Conservation (phyloP, 495 filamentous ascomycete species). For the Chlorociboria aeruginascens region DNA sequence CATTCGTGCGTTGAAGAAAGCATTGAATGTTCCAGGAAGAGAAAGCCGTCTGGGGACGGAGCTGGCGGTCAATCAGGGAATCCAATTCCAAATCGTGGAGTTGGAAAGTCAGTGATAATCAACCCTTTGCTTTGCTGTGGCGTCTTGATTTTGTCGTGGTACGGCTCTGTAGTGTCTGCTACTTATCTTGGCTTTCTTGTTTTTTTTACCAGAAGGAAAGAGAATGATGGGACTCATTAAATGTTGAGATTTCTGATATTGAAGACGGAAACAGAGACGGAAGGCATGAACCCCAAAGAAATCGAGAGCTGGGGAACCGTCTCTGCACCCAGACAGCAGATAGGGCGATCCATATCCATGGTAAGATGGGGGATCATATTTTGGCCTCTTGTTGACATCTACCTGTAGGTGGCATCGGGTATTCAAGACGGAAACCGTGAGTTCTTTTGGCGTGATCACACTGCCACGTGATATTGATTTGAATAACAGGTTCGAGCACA, state of each 20-base stretch:
- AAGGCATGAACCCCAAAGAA: conserved; percentile 33
- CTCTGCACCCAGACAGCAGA: conserved; percentile 47
- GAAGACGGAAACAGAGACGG: conserved; percentile 47
- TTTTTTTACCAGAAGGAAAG: no score
- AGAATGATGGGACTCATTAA: conserved; percentile 13
- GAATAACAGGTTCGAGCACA: conserved; percentile 30
- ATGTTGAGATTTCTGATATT: conserved; percentile 49
- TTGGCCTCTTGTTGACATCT: not conserved
- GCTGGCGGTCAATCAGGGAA: conserved; percentile 44
- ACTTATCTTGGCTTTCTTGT: no score
- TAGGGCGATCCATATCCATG: conserved; percentile 38
- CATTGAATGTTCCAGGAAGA: conserved; percentile 37
- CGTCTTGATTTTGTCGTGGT: no score
- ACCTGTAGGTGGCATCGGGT: conserved; percentile 9
- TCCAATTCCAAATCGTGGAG: conserved; percentile 49
- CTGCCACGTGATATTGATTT: not conserved
- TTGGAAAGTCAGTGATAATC: conserved; percentile 34
- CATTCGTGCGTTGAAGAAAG: conserved; percentile 45
- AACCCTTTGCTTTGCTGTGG: no score
- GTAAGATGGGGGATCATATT: not conserved
- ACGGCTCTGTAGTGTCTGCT: no score
- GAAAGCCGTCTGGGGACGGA: conserved; percentile 44
- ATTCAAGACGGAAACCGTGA: conserved; percentile 13
- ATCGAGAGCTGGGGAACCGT: conserved; percentile 49
- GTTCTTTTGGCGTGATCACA: not conserved